These are phyloP conservation scores for Gnomoniopsis smithogilvyi DNA, from an alignment of 2,329 filamentous ascomycete genomes.

Conservation along the genomic window DNA sequence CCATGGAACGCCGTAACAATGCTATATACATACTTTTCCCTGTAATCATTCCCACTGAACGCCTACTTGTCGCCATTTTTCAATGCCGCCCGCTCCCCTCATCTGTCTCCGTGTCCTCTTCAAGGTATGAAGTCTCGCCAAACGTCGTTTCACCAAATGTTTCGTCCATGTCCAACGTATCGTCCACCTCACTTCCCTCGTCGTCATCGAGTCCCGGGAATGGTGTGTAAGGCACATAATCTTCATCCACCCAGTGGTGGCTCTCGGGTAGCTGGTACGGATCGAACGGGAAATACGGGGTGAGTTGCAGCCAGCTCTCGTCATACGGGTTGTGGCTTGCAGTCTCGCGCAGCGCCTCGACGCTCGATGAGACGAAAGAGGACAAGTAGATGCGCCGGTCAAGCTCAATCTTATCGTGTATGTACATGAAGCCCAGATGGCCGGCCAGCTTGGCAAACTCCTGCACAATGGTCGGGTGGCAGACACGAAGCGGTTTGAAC, in stretches of 20 bases:
- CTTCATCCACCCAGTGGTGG: conserved; percentile 79
- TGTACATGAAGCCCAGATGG: conserved; percentile 83
- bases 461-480: conserved; percentile 82
- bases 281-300: conserved; percentile 96
- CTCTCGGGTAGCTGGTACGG: conserved; percentile 89
- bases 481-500: conserved; percentile 94
- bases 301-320: conserved; percentile 79
- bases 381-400: conserved; percentile 88
- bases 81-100: conserved; percentile 18
- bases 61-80: background rate
- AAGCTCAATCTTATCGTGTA: conserved; percentile 81
- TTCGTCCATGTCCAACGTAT: conserved; percentile 42
- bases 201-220: conserved; percentile 65
- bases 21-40: conserved; percentile 1
- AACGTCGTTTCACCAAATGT: conserved; percentile 21
- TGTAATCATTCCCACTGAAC: background rate
- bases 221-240: conserved; percentile 78
- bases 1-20: conserved; percentile 12
- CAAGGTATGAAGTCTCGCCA: conserved; percentile 29
- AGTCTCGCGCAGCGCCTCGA: conserved; percentile 52
- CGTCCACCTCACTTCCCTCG: conserved; percentile 51
- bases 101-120: conserved; percentile 28
- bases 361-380: conserved; percentile 59
- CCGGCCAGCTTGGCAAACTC: conserved; percentile 88
- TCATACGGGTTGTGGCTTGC: conserved; percentile 51